These are phyloP conservation scores for Xylogone sp. DNA, from an alignment of 2,329 filamentous ascomycete species.

Conservation along the genomic window DNA sequence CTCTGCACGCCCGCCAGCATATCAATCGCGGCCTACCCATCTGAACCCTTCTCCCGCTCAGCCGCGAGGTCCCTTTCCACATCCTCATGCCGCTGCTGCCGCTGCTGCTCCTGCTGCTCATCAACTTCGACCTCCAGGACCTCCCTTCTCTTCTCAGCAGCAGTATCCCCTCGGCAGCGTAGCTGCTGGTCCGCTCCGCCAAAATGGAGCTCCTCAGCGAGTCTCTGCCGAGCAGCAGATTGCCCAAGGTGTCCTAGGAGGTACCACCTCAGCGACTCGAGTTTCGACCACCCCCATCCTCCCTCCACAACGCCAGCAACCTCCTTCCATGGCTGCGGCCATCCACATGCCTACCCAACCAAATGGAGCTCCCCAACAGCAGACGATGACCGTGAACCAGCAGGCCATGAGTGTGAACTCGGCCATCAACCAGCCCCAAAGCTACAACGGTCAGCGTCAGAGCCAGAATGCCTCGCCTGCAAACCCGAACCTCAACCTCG, in stretches of 20 bases:
- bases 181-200: conserved; percentile 12
- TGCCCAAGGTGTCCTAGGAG: conserved; percentile 27
- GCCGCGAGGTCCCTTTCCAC: background rate
- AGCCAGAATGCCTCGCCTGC: conserved; percentile 26
- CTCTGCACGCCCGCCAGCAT: conserved; percentile 19
- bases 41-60: conserved; percentile 15
- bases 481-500: conserved; percentile 17
- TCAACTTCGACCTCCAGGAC: conserved; percentile 15
- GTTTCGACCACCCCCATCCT: conserved; percentile 15
- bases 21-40: conserved; percentile 16
- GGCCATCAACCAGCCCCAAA: conserved; percentile 22
- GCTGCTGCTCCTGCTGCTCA: conserved; percentile 11
- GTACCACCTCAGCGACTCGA: conserved; percentile 13
- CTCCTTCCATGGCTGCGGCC: conserved; percentile 24
- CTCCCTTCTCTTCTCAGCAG: conserved; percentile 26
- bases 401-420: conserved; percentile 25
- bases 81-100: conserved; percentile 15
- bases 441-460: conserved; percentile 19
- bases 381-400: conserved; percentile 10
- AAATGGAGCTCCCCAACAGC: conserved; percentile 20
- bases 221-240: conserved; percentile 30
- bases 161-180: conserved; percentile 12
- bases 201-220: conserved; percentile 18
- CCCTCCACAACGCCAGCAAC: conserved; percentile 22
- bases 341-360: conserved; percentile 23